Percentiles rank a stretch among this genome's conserved stretches.
Evolutionary conservation across 1,284 basidiomycete genomes (phyloP).

Genomic region (Irpex sp.): DNA sequence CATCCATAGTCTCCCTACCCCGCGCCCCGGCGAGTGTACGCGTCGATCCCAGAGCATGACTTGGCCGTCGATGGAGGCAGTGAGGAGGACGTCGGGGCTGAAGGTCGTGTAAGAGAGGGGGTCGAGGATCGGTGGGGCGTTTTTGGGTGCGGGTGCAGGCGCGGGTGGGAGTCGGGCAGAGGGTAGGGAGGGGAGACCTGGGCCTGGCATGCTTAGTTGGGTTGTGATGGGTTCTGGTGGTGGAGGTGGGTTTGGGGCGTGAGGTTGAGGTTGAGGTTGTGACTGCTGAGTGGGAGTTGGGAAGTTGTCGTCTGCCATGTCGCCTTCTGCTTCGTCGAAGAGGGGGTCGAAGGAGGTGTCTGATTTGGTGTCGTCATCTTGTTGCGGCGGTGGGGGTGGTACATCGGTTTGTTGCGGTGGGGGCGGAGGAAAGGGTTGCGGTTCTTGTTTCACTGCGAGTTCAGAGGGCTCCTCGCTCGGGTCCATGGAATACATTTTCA

Average conservation of each 20-base stretch:
- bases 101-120: constrained; percentile 57
- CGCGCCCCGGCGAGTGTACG: constrained; percentile 55
- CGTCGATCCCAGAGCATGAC: constrained; percentile 90
- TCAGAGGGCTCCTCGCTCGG: background rate
- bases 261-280: background rate
- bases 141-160: constrained; percentile 44
- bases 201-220: background rate
- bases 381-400: constrained; percentile 9
- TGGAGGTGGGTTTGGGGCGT: background rate
- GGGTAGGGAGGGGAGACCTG: background rate
- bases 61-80: constrained; percentile 90
- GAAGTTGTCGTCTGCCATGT: constrained; percentile 25
- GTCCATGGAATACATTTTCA: background rate
- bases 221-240: background rate
- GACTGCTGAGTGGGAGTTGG: background rate
- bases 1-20: constrained; percentile 83
- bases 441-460: background rate
- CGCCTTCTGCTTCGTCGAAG: constrained; percentile 72
- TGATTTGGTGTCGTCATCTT: constrained; percentile 59
- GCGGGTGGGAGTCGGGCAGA: background rate
- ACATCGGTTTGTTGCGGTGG: background rate
- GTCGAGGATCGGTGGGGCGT: constrained; percentile 71
- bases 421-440: background rate
- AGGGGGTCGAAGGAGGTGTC: constrained; percentile 78
- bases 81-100: constrained; percentile 86